These are phyloP conservation scores for Candida easanensis DNA, from an alignment of 805 yeast species.

Conservation along the genomic window DNA sequence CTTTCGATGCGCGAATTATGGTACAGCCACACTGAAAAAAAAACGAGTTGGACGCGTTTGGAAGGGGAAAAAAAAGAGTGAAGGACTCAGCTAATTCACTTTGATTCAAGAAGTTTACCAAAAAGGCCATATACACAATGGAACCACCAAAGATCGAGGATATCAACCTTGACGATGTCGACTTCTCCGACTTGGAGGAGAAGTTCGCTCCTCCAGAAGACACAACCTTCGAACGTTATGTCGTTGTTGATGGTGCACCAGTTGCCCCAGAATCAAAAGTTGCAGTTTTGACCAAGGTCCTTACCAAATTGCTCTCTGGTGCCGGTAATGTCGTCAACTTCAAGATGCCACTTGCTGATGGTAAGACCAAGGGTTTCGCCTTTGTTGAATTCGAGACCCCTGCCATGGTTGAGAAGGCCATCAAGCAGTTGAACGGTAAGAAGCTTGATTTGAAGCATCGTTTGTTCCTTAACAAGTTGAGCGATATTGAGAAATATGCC, in stretches of 20 bases:
- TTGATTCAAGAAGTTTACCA: no score
- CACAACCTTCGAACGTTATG: conserved; percentile 66
- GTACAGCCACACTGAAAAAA: no score
- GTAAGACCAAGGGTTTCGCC: conserved; percentile 80
- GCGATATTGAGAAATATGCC: conserved; percentile 80
- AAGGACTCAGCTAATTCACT: no score
- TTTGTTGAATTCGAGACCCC: conserved; percentile 77
- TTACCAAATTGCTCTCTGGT: conserved; percentile 72
- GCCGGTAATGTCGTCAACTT: conserved; percentile 79
- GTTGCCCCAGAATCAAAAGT: conserved; percentile 88
- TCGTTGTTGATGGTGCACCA: conserved; percentile 94
- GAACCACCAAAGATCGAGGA: conserved; percentile 41
- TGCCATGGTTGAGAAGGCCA: conserved; percentile 71
- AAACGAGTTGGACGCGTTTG: no score
- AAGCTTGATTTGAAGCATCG: conserved; percentile 93
- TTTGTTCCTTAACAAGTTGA: conserved; percentile 74
- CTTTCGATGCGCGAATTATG: no score
- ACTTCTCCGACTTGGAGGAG: conserved; percentile 82
- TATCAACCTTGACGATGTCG: conserved; percentile 61
- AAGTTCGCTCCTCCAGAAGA: conserved; percentile 63
- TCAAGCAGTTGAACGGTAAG: conserved; percentile 79
- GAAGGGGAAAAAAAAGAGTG: no score
- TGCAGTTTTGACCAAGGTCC: conserved; percentile 78
- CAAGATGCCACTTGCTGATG: conserved; percentile 76
- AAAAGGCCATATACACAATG: no score